phyloP scores from a whole-genome alignment of 345 rosid species.

The Brassica napus region DNA sequence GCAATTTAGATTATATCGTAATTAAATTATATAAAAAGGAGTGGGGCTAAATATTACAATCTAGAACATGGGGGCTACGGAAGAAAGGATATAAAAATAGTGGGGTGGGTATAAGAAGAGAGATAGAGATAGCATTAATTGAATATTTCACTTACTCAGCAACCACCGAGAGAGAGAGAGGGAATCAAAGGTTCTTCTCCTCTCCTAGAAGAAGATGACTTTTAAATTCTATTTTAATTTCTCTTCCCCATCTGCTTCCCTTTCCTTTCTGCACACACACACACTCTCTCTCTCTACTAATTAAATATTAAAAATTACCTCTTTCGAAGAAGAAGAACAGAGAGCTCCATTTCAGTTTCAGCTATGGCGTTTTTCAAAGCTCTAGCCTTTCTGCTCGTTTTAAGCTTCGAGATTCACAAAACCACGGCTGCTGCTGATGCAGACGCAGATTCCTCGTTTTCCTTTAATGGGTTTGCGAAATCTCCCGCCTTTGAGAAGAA shows the following conservation, averaged over 20 bases:
- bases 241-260: not conserved
- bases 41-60: constrained; percentile 37
- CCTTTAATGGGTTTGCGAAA: constrained; percentile 54
- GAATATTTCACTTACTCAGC: constrained; percentile 19
- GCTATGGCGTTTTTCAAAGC: constrained; percentile 41
- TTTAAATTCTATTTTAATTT: constrained; percentile 25
- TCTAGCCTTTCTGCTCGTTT: constrained; percentile 40
- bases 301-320: not conserved
- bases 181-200: constrained; percentile 40
- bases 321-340: constrained; percentile 14
- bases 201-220: constrained; percentile 58
- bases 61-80: constrained; percentile 29
- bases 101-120: constrained; percentile 29
- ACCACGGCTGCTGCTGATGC: constrained; percentile 13
- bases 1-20: not conserved
- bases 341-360: constrained; percentile 4
- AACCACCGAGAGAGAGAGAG: constrained; percentile 32
- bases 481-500: constrained; percentile 53
- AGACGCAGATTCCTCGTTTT: constrained; percentile 50
- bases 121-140: constrained; percentile 33
- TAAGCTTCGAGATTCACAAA: constrained; percentile 40
- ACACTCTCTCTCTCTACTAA: not conserved
- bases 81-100: constrained; percentile 20
- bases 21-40: not conserved
- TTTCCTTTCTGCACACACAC: constrained; percentile 26